phyloP scores from a whole-genome alignment of 2,329 filamentous ascomycete genomes.

The Colletotrichum incanum region DNA sequence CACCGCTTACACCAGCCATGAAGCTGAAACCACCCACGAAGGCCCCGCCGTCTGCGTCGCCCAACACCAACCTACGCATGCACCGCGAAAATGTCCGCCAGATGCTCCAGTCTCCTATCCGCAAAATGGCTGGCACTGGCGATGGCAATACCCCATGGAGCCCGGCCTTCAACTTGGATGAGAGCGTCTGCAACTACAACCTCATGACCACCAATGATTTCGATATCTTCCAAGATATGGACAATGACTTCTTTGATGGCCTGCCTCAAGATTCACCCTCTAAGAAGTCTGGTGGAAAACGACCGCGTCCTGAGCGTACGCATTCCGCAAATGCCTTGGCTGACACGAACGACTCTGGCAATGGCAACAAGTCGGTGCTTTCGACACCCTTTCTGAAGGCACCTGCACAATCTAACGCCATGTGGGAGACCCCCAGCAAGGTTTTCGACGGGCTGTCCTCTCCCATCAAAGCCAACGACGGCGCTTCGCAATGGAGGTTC shows the following conservation, averaged over 20 bases:
- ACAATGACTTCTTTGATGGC: slow-evolving; percentile 52
- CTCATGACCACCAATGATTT: slow-evolving; percentile 66
- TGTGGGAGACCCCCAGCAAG: slow-evolving; percentile 72
- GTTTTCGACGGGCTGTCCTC: slow-evolving; percentile 69
- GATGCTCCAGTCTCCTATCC: slow-evolving; percentile 84
- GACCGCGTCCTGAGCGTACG: slow-evolving; percentile 74
- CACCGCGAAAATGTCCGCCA: slow-evolving; percentile 88
- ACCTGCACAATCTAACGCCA: slow-evolving; percentile 56
- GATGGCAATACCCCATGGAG: slow-evolving; percentile 73
- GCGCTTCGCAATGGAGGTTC: slow-evolving; percentile 44
- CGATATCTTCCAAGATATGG: slow-evolving; percentile 72
- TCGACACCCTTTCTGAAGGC: slow-evolving; percentile 68
- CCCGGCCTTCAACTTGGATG: slow-evolving; percentile 77
- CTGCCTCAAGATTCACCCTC: slow-evolving; percentile 74
- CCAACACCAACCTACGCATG: slow-evolving; percentile 91
- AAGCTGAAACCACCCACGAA: slow-evolving; percentile 79
- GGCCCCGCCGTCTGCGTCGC: slow-evolving; percentile 84
- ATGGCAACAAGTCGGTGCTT: slow-evolving; percentile 65
- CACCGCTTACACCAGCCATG: slow-evolving; percentile 86
- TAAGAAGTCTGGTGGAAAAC: slow-evolving; percentile 67
- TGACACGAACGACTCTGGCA: slow-evolving; percentile 69
- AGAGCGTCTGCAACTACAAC: slow-evolving; percentile 66
- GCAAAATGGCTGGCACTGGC: slow-evolving; percentile 60
- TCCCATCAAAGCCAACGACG: slow-evolving; percentile 64
- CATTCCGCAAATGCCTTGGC: slow-evolving; percentile 74